Percentiles rank a stretch among this genome's conserved stretches.
phyloP scores from a whole-genome alignment of 306 rosid genomes.

The Sphenostylis stenocarpa region DNA sequence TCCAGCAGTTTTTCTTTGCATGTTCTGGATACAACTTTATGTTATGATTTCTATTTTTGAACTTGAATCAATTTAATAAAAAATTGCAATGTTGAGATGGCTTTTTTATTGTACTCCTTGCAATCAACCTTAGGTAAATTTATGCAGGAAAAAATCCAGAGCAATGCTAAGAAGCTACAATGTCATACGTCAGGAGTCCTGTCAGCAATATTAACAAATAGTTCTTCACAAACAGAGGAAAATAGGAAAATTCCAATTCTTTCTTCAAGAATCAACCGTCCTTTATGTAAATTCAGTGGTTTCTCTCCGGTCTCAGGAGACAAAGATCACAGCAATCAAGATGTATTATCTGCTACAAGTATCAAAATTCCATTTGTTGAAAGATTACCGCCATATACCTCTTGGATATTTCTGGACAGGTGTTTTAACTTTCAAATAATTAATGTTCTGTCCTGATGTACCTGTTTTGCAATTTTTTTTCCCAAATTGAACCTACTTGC shows the following conservation, averaged over 20 bases:
- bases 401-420: slow-evolving; percentile 97
- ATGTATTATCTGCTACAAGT: slow-evolving; percentile 48
- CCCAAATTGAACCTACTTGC: neutral
- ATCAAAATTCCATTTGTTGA: slow-evolving; percentile 63
- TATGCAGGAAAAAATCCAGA: slow-evolving; percentile 67
- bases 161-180: slow-evolving; percentile 62
- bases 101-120: slow-evolving; percentile 27
- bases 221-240: slow-evolving; percentile 35
- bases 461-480: slow-evolving; percentile 13
- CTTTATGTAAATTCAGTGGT: slow-evolving; percentile 60
- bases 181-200: slow-evolving; percentile 44
- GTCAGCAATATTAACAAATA: slow-evolving; percentile 42
- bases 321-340: slow-evolving; percentile 56
- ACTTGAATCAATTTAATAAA: neutral
- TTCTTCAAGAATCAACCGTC: slow-evolving; percentile 61
- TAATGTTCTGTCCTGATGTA: neutral
- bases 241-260: slow-evolving; percentile 50
- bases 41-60: neutral
- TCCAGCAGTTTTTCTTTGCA: neutral
- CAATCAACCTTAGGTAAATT: slow-evolving; percentile 23
- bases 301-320: slow-evolving; percentile 63
- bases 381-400: slow-evolving; percentile 78
- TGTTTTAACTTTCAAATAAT: slow-evolving; percentile 30
- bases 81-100: slow-evolving; percentile 7
- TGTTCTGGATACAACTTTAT: neutral